Evolutionary conservation across 2,329 filamentous ascomycete genomes (phyloP).

Genomic region (Ophiostoma triangulosporum): DNA sequence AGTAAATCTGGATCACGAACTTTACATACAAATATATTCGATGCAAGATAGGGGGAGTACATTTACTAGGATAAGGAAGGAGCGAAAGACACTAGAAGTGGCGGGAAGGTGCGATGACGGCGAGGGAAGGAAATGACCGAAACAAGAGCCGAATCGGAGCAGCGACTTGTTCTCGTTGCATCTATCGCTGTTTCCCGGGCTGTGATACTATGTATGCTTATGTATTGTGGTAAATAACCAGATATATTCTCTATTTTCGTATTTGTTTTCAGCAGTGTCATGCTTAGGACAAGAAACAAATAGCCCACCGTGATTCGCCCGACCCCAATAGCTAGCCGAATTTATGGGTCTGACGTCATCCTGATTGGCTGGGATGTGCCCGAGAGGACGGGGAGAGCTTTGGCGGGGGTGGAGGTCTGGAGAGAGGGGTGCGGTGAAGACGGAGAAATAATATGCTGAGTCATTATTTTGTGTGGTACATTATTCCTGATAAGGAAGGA

Average conservation of each 20-base stretch:
- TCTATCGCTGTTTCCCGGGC: conserved; percentile 13
- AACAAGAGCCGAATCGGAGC: neutral
- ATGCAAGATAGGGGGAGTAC: neutral
- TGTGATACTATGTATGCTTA: conserved; percentile 6
- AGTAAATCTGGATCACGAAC: neutral
- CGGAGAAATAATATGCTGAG: neutral
- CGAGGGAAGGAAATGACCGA: neutral
- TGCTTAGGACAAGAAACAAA: neutral
- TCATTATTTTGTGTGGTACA: too few species aligned
- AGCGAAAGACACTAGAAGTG: neutral
- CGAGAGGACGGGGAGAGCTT: conserved; percentile 2
- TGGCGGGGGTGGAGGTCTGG: conserved; percentile 6
- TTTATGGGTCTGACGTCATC: neutral
- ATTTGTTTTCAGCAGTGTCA: neutral
- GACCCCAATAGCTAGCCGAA: neutral
- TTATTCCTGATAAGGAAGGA: too few species aligned
- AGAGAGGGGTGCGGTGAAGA: conserved; percentile 1
- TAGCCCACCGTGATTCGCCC: conserved; percentile 6
- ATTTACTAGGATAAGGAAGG: neutral
- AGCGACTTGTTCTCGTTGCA: conserved; percentile 8
- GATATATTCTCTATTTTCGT: neutral
- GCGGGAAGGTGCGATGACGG: neutral
- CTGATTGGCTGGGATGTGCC: neutral
- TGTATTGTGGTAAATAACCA: neutral
- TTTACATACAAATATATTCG: neutral